Evolutionary conservation across 192 early-diverging fungal genomes (phyloP).

Genomic region (Paraglomus brasilianum): DNA sequence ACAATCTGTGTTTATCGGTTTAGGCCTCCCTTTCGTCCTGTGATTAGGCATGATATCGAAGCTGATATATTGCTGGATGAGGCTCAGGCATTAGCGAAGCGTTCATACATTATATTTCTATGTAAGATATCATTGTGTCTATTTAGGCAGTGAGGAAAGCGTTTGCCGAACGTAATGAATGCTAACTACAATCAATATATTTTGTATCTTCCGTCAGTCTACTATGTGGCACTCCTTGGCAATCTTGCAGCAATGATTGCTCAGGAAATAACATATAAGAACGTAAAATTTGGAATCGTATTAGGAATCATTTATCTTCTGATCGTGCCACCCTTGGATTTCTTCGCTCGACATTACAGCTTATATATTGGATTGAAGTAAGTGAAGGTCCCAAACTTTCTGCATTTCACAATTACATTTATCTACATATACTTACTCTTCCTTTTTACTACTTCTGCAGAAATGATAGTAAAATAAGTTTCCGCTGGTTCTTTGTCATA

Average conservation of each 20-base stretch:
- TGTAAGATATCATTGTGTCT: background rate
- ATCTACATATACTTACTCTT: background rate
- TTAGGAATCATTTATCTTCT: background rate
- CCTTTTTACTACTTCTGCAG: background rate
- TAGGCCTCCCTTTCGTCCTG: slow-evolving; percentile 1
- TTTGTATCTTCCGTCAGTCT: background rate
- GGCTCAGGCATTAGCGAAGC: background rate
- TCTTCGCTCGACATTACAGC: background rate
- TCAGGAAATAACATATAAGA: background rate
- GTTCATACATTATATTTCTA: background rate
- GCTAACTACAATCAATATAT: background rate
- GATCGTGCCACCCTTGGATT: background rate
- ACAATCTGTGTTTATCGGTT: background rate
- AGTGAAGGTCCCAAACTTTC: background rate
- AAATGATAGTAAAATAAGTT: background rate
- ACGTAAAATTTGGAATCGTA: background rate
- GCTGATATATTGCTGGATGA: background rate
- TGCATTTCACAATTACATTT: background rate
- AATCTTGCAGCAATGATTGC: background rate
- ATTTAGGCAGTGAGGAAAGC: background rate
- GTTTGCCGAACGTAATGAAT: no score
- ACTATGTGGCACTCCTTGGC: background rate
- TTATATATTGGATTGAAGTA: slow-evolving; percentile 8
- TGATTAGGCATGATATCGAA: slow-evolving; percentile 12
- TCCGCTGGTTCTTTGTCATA: background rate